Conservation (phyloP, 345 rosid genomes). For the Theobroma cacao region DNA sequence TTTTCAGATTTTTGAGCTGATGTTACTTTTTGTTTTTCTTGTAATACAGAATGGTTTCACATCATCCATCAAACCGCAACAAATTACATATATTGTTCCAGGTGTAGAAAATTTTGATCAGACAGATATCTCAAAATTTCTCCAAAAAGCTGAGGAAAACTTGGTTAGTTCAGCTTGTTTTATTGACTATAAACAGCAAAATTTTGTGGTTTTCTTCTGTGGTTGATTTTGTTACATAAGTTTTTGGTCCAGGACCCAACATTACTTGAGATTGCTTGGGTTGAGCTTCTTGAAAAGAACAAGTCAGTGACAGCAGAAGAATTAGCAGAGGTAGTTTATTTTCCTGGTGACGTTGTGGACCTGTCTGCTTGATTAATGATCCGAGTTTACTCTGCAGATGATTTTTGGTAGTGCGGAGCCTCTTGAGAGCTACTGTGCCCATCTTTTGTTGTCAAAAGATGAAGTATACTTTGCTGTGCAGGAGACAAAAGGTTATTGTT, state of each 20-base stretch:
- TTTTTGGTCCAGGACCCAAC: conserved; percentile 62
- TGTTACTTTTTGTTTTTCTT: conserved; percentile 7
- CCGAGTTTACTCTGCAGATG: conserved; percentile 54
- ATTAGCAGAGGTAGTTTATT: conserved; percentile 74
- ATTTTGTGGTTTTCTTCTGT: not conserved
- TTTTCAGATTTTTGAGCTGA: conserved; percentile 2
- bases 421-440: conserved; percentile 90
- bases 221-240: conserved; percentile 6
- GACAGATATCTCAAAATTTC: conserved; percentile 56
- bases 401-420: conserved; percentile 79
- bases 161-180: conserved; percentile 57
- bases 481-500: conserved; percentile 66
- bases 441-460: conserved; percentile 83
- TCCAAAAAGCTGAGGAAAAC: conserved; percentile 62
- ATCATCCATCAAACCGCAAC: conserved; percentile 83
- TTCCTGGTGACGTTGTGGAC: conserved; percentile 3
- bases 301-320: conserved; percentile 79
- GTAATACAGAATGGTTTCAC: conserved; percentile 67
- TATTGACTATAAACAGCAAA: conserved; percentile 4
- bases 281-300: conserved; percentile 86
- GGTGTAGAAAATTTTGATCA: conserved; percentile 77
- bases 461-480: conserved; percentile 68
- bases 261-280: conserved; percentile 93
- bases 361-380: conserved; percentile 26
- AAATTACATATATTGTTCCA: conserved; percentile 77